These are phyloP conservation scores for Phaffomyces antillensis DNA, from an alignment of 805 yeast species.

Conservation along the genomic window DNA sequence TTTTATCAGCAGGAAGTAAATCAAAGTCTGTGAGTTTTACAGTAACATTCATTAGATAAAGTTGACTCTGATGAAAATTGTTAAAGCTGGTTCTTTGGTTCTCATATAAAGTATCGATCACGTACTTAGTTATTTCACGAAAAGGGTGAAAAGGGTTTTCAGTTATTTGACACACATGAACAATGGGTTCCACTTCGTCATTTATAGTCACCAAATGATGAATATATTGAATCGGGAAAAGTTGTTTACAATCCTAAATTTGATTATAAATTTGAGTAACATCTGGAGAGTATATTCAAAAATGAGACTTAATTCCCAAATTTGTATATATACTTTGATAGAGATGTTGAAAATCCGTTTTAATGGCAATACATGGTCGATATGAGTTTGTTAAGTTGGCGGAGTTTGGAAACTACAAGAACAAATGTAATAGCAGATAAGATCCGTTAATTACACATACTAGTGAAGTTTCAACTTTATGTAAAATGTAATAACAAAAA, in stretches of 20 bases:
- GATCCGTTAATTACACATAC: too few relatives aligned
- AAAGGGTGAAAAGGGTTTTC: conserved; percentile 65
- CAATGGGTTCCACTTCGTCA: conserved; percentile 66
- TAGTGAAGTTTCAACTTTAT: too few relatives aligned
- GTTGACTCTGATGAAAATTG: conserved; percentile 44
- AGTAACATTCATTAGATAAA: conserved; percentile 46
- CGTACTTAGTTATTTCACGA: conserved; percentile 67
- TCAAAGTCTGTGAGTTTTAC: conserved; percentile 68
- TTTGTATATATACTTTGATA: conserved; percentile 33
- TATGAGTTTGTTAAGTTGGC: too few relatives aligned
- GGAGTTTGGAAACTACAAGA: too few relatives aligned
- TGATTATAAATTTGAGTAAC: conserved; percentile 42
- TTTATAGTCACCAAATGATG: conserved; percentile 34
- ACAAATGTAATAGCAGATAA: too few relatives aligned
- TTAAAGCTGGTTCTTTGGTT: conserved; percentile 84
- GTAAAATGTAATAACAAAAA: too few relatives aligned
- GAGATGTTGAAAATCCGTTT: too few relatives aligned
- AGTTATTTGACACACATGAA: conserved; percentile 47
- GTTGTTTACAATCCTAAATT: conserved; percentile 73
- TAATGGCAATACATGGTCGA: too few relatives aligned
- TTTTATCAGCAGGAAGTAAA: conserved; percentile 41
- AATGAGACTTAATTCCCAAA: conserved; percentile 55
- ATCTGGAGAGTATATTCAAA: conserved; percentile 61
- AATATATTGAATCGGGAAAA: conserved; percentile 23
- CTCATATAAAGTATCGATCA: conserved; percentile 82